Conservation (phyloP, 1,284 basidiomycete genomes). For the Farysia itapuensis region DNA sequence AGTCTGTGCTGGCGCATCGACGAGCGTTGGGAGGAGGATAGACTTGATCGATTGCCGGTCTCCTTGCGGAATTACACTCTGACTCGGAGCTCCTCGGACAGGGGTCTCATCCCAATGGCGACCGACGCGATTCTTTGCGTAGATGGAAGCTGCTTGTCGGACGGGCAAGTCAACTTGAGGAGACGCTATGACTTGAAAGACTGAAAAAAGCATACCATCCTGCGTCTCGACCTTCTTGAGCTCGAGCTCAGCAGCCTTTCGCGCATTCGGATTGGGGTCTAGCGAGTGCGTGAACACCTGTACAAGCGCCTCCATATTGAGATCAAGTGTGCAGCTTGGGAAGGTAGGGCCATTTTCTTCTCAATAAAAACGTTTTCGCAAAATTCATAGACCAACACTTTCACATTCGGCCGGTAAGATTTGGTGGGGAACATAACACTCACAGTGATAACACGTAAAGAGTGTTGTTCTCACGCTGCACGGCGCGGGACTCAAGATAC, state of each 20-base stretch:
- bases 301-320: conserved; percentile 35
- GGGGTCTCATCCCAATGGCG: conserved; percentile 46
- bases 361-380: too few species aligned
- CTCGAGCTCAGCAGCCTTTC: conserved; percentile 56
- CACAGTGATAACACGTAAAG: too few species aligned
- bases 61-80: conserved; percentile 24
- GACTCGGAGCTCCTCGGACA: conserved; percentile 6
- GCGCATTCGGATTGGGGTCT: conserved; percentile 50
- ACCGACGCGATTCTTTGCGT: conserved; percentile 57
- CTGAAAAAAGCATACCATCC: conserved; percentile 54
- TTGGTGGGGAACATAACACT: too few species aligned
- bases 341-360: too few species aligned
- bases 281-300: conserved; percentile 36
- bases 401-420: too few species aligned
- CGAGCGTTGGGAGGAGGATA: conserved; percentile 43
- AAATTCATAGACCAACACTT: too few species aligned
- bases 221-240: conserved; percentile 52
- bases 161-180: conserved; percentile 41
- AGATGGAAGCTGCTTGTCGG: conserved; percentile 55
- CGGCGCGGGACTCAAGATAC: too few species aligned
- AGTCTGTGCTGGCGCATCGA: conserved; percentile 35
- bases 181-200: conserved; percentile 48
- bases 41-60: conserved; percentile 45
- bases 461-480: too few species aligned
- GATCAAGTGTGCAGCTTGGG: too few species aligned